Percentiles rank a stretch among this genome's conserved stretches.
Evolutionary conservation across 179 eudicot species (phyloP).

Genomic region (Pouteria campechiana): DNA sequence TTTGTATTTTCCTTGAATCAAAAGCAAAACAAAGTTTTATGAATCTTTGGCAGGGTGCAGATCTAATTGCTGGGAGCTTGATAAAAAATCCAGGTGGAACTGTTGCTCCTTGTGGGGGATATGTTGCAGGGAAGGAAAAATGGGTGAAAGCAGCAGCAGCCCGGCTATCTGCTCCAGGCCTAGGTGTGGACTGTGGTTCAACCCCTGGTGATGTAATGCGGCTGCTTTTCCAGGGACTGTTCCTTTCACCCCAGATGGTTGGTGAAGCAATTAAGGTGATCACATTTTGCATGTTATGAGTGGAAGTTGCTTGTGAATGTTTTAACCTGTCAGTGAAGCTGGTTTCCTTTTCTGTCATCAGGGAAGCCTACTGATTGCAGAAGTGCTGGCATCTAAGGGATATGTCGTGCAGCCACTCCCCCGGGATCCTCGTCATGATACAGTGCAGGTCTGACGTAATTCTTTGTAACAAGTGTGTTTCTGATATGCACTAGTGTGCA

Average conservation of each 20-base stretch:
- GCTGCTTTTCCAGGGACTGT: constrained; percentile 77
- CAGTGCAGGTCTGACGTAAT: constrained; percentile 61
- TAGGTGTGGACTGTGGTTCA: constrained; percentile 90
- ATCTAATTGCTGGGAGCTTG: constrained; percentile 90
- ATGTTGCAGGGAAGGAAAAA: constrained; percentile 76
- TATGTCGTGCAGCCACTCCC: constrained; percentile 85
- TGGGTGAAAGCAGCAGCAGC: constrained; percentile 97
- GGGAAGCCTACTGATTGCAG: constrained; percentile 91
- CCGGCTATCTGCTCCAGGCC: constrained; percentile 96
- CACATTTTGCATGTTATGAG: not conserved
- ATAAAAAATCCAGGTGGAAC: constrained; percentile 99
- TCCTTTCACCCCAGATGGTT: constrained; percentile 96
- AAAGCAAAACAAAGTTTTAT: constrained; percentile 3
- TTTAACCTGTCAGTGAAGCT: not conserved
- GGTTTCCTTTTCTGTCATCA: constrained; percentile 10
- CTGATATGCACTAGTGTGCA: too few relatives aligned
- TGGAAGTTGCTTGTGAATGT: not conserved
- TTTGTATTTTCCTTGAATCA: not conserved
- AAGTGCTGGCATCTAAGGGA: constrained; percentile 82
- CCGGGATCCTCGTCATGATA: constrained; percentile 71
- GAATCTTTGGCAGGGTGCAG: constrained; percentile 70
- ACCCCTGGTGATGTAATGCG: constrained; percentile 91
- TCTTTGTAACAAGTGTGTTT: too few relatives aligned
- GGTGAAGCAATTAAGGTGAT: constrained; percentile 96
- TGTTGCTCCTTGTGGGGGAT: constrained; percentile 97